phyloP scores from a whole-genome alignment of 352 stramenopile genomes.

The Thraustochytrium striatum region DNA sequence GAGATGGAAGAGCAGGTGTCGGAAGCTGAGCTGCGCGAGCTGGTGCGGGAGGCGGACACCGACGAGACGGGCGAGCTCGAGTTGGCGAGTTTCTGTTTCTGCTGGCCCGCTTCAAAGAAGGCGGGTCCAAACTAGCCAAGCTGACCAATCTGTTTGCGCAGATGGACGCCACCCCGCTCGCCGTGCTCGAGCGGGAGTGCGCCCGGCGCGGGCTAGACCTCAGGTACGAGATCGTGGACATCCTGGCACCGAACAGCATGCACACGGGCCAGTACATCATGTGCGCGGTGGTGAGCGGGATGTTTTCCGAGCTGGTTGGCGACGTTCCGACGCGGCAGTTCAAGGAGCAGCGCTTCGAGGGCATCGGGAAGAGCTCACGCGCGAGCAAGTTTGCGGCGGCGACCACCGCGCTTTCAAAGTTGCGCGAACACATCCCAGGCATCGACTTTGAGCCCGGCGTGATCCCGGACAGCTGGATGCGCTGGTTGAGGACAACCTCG shows the following conservation, averaged over 20 bases:
- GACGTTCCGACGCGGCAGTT: not conserved
- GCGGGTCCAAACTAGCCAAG: not conserved
- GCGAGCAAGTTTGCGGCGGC: conserved; percentile 30
- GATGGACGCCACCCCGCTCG: conserved; percentile 21
- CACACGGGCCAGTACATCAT: conserved; percentile 20
- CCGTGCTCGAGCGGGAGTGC: conserved; percentile 33
- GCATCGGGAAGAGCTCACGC: conserved; percentile 36
- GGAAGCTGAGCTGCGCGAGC: conserved; percentile 3
- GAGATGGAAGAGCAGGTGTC: conserved; percentile 6
- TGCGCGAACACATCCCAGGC: conserved; percentile 30
- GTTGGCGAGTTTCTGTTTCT: conserved; percentile 30
- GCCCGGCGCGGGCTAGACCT: not conserved
- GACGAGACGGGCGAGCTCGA: conserved; percentile 5
- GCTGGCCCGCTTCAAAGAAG: conserved; percentile 15
- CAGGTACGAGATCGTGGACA: not conserved
- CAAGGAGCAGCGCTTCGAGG: not conserved
- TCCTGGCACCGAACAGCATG: not conserved
- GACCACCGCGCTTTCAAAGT: not conserved
- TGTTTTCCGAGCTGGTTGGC: not conserved
- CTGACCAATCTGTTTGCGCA: not conserved
- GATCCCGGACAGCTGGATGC: conserved; percentile 24
- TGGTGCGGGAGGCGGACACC: not conserved
- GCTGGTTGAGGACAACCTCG: conserved; percentile 4
- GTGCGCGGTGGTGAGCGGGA: not conserved
- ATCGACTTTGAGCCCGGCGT: conserved; percentile 11